Percentiles rank a stretch among this genome's conserved stretches.
Evolutionary conservation across 2,329 filamentous ascomycete species (phyloP).

Genomic region (Periconia digitata): DNA sequence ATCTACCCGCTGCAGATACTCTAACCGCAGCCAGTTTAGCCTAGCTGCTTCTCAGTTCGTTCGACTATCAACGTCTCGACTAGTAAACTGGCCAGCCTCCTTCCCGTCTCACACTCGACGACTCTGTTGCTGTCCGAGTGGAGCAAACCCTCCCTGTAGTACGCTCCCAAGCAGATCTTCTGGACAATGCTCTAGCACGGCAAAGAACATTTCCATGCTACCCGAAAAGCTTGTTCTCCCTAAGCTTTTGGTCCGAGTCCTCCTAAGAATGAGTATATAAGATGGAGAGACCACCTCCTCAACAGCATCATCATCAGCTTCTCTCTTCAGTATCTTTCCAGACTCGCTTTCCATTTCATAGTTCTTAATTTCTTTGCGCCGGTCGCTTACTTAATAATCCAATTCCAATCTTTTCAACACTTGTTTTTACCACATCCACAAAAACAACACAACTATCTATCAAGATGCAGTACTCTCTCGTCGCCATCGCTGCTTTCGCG

Average conservation of each 20-base stretch:
- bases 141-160: slow-evolving; percentile 13
- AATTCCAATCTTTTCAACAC: slow-evolving; percentile 16
- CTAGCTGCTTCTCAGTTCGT: slow-evolving; percentile 15
- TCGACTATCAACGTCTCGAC: slow-evolving; percentile 32
- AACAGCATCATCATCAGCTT: slow-evolving; percentile 28
- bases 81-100: slow-evolving; percentile 13
- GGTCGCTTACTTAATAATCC: slow-evolving; percentile 36
- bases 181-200: slow-evolving; percentile 7
- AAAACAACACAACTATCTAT: slow-evolving; percentile 12
- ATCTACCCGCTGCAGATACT: slow-evolving; percentile 21
- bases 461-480: slow-evolving; percentile 54
- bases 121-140: slow-evolving; percentile 7
- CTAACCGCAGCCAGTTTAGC: slow-evolving; percentile 11
- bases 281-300: slow-evolving; percentile 18
- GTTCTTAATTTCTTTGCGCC: slow-evolving; percentile 36
- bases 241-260: slow-evolving; percentile 27
- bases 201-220: slow-evolving; percentile 1
- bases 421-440: slow-evolving; percentile 13
- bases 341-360: slow-evolving; percentile 27
- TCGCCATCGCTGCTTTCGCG: slow-evolving; percentile 50
- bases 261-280: slow-evolving; percentile 28
- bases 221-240: slow-evolving; percentile 30
- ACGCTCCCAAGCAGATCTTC: slow-evolving; percentile 11
- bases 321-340: slow-evolving; percentile 25
- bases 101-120: slow-evolving; percentile 25